These are phyloP conservation scores for Eimeria maxima DNA, from an alignment of 169 alveolate genomes.

Conservation along the genomic window DNA sequence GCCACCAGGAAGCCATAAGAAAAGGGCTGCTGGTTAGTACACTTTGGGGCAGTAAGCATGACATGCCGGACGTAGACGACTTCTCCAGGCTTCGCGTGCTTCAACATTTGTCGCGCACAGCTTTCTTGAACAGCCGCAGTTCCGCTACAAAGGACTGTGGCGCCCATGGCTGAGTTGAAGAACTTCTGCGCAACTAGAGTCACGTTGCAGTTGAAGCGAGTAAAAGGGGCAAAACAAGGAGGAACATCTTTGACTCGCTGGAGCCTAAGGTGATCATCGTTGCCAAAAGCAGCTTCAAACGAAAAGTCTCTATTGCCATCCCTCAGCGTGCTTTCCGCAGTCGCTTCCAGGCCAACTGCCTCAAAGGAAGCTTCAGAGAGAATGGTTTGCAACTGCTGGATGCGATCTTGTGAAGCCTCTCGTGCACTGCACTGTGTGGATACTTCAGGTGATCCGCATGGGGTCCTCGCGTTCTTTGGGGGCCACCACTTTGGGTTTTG, in stretches of 20 bases:
- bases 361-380: conserved; percentile 40
- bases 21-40: background rate
- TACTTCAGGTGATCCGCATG: background rate
- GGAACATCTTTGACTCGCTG: background rate
- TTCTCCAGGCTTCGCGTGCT: conserved; percentile 35
- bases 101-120: background rate
- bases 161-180: conserved; percentile 6
- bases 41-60: conserved; percentile 19
- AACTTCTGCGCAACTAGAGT: conserved; percentile 47
- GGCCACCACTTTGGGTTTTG: conserved; percentile 48
- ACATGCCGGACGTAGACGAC: conserved; percentile 47
- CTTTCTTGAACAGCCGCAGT: background rate
- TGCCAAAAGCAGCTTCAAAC: background rate
- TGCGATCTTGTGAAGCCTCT: conserved; percentile 22
- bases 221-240: conserved; percentile 39
- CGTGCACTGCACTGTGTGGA: conserved; percentile 2
- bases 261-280: background rate
- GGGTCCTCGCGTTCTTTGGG: background rate
- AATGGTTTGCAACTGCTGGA: background rate
- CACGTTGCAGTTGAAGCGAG: conserved; percentile 58
- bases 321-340: background rate
- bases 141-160: conserved; percentile 40
- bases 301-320: background rate
- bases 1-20: conserved; percentile 63
- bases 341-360: background rate